A percentile compares a stretch with the other conserved stretches of the same genome.
These are phyloP conservation scores for Plasmodium falciparum DNA, from an alignment of 169 alveolate genomes.

Conservation along the genomic window DNA sequence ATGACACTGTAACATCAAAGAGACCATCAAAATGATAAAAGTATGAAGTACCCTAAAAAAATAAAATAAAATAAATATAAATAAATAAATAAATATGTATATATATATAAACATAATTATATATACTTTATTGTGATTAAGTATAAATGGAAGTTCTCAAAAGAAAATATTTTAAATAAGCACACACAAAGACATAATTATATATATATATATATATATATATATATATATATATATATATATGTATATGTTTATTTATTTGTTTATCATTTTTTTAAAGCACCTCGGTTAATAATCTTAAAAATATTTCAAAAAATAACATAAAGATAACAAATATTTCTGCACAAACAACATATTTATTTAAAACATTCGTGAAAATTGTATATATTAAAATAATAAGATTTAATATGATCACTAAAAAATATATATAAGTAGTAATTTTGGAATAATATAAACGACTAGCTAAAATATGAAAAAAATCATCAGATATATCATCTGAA, in stretches of 20 bases:
- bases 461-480: conserved; percentile 41
- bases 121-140: not conserved
- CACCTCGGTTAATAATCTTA: conserved; percentile 67
- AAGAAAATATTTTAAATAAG: not conserved
- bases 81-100: not conserved
- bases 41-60: conserved; percentile 43
- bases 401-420: conserved; percentile 43
- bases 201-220: conserved; percentile 17
- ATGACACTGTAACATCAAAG: conserved; percentile 53
- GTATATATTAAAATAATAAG: conserved; percentile 26
- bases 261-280: no score
- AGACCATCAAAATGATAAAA: conserved; percentile 64
- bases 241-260: not conserved
- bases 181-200: not conserved
- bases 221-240: conserved; percentile 1
- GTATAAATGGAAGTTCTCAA: no score
- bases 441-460: conserved; percentile 65
- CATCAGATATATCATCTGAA: conserved; percentile 6
- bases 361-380: conserved; percentile 19
- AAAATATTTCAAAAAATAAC: conserved; percentile 32
- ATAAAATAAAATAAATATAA: conserved; percentile 1
- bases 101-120: not conserved
- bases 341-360: conserved; percentile 25
- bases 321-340: conserved; percentile 63
- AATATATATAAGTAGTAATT: conserved; percentile 27